Percentiles rank a stretch among this genome's conserved stretches.
Conservation (phyloP, 1,139 yeast species). For the Yamadazyma triangularis region DNA sequence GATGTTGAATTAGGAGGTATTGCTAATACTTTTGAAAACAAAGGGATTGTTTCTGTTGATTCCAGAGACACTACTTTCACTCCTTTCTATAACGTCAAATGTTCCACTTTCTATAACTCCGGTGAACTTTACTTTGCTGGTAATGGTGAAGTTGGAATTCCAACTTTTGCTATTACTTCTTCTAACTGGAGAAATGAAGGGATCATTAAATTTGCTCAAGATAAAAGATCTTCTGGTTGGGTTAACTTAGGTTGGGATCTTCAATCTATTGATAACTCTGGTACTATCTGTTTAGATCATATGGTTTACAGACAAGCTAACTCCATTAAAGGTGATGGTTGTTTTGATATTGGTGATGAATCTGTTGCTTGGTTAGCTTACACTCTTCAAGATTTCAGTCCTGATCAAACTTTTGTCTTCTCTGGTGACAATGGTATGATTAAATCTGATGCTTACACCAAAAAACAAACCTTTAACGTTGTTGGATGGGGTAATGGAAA, state of each 20-base stretch:
- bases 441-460: conserved; percentile 8
- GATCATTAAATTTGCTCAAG: conserved; percentile 10
- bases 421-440: conserved; percentile 6
- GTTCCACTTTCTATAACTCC: conserved; percentile 8
- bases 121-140: conserved; percentile 12
- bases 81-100: conserved; percentile 15
- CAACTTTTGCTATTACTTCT: conserved; percentile 10
- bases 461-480: conserved; percentile 8
- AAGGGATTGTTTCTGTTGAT: conserved; percentile 14
- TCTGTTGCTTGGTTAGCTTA: conserved; percentile 10
- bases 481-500: conserved; percentile 16
- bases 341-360: conserved; percentile 13
- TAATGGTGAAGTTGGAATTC: conserved; percentile 11
- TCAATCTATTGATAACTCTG: conserved; percentile 10
- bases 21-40: conserved; percentile 6
- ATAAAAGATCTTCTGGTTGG: conserved; percentile 9
- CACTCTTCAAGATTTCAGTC: conserved; percentile 5
- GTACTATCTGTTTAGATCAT: conserved; percentile 14
- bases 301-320: conserved; percentile 11
- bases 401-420: conserved; percentile 10
- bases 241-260: conserved; percentile 10
- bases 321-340: conserved; percentile 13
- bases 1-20: conserved; percentile 14
- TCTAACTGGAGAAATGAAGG: conserved; percentile 9
- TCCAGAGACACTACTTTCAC: conserved; percentile 14